phyloP scores from a whole-genome alignment of 352 stramenopile genomes.

The Phytophthora macrochlamydospora region DNA sequence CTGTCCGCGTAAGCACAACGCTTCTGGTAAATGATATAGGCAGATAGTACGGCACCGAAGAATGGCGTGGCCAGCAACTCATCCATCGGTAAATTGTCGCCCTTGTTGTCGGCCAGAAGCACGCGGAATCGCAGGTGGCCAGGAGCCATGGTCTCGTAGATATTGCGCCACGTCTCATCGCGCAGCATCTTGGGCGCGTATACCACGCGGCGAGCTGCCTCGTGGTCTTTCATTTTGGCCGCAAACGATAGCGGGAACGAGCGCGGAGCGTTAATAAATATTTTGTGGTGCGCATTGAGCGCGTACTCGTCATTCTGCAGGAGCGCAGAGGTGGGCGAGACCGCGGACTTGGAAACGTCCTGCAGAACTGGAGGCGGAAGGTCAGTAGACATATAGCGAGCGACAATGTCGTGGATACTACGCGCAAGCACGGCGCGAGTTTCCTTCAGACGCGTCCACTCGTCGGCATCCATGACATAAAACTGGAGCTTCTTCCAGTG shows the following conservation, averaged over 20 bases:
- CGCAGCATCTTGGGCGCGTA: constrained; percentile 80
- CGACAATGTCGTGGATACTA: constrained; percentile 71
- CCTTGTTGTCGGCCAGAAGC: constrained; percentile 66
- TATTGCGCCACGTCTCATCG: constrained; percentile 67
- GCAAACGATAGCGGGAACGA: constrained; percentile 68
- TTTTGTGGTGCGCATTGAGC: constrained; percentile 77
- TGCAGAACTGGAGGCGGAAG: constrained; percentile 68
- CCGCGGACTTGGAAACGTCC: constrained; percentile 48
- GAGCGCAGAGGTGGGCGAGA: constrained; percentile 32
- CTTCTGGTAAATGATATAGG: constrained; percentile 64
- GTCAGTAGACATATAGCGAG: constrained; percentile 69
- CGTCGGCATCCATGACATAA: constrained; percentile 68
- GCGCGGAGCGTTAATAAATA: constrained; percentile 84
- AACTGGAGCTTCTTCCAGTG: constrained; percentile 80
- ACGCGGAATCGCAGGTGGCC: constrained; percentile 56
- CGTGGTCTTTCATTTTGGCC: constrained; percentile 43
- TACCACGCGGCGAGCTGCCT: constrained; percentile 49
- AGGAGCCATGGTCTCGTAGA: constrained; percentile 71
- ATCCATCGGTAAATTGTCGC: constrained; percentile 69
- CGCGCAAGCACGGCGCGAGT: constrained; percentile 59
- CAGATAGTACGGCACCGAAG: constrained; percentile 68
- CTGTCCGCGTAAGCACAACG: constrained; percentile 20
- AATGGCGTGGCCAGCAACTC: constrained; percentile 61
- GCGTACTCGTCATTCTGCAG: constrained; percentile 66
- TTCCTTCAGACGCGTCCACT: constrained; percentile 58